Evolutionary conservation across 228 moss, liverwort and hornwort species (phyloP).

Genomic region (Sphagnum fallax): DNA sequence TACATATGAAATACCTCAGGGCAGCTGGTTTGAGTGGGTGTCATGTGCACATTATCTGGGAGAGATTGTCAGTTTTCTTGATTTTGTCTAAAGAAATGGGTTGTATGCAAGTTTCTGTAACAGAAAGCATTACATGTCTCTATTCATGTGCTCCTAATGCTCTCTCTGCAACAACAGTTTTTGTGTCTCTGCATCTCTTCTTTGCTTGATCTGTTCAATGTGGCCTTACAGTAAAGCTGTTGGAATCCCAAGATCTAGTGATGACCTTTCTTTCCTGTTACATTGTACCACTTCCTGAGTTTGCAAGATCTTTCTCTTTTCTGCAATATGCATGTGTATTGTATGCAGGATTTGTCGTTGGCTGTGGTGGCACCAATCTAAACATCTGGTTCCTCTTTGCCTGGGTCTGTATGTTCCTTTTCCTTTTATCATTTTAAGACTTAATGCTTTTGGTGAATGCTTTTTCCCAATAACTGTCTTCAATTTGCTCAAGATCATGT

Average conservation of each 20-base stretch:
- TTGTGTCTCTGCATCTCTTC: background rate
- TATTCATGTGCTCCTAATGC: background rate
- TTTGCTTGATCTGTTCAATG: background rate
- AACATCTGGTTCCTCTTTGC: constrained; percentile 59
- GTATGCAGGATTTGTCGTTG: constrained; percentile 61
- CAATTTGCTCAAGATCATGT: background rate
- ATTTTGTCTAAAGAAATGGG: background rate
- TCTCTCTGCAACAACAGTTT: background rate
- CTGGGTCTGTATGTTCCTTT: constrained; percentile 26
- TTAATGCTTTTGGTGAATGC: background rate
- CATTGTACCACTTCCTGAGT: background rate
- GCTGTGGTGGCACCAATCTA: constrained; percentile 53
- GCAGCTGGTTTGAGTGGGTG: constrained; percentile 94
- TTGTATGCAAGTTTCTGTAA: no score
- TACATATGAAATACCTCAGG: constrained; percentile 65
- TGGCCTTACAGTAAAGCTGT: background rate
- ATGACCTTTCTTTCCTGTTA: background rate
- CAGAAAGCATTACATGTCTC: background rate
- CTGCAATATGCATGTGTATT: constrained; percentile 42
- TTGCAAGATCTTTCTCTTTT: background rate
- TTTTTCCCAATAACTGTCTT: background rate
- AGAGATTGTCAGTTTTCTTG: constrained; percentile 64
- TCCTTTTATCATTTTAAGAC: constrained; percentile 26
- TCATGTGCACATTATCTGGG: constrained; percentile 86
- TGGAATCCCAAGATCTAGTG: background rate